phyloP scores from a whole-genome alignment of 345 rosid genomes.

The Eutrema heterophyllum region DNA sequence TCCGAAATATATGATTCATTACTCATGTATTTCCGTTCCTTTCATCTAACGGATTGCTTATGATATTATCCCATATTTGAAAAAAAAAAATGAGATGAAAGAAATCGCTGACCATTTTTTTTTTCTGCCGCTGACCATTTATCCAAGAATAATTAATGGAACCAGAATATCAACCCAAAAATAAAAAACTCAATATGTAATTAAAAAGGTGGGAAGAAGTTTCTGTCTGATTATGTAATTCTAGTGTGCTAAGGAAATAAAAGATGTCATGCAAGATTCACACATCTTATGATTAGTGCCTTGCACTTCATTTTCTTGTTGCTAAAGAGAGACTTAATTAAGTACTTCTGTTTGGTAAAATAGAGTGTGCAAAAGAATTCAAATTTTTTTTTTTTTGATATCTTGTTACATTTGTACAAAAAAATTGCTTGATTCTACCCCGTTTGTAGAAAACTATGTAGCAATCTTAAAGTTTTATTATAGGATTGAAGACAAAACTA shows the following conservation, averaged over 20 bases:
- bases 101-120: background rate
- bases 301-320: background rate
- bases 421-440: too few species aligned
- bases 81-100: background rate
- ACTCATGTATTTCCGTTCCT: too few species aligned
- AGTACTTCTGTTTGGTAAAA: too few species aligned
- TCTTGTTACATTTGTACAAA: too few species aligned
- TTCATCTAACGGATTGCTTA: background rate
- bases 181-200: background rate
- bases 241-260: background rate
- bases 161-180: background rate
- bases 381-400: too few species aligned
- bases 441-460: too few species aligned
- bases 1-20: background rate
- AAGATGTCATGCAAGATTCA: slow-evolving; percentile 1
- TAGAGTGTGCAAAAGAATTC: too few species aligned
- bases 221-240: background rate
- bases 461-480: too few species aligned
- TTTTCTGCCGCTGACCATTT: background rate
- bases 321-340: background rate
- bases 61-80: background rate
- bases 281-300: slow-evolving; percentile 9
- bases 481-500: too few species aligned
- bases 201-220: background rate
- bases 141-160: background rate